Conservation (phyloP, 352 stramenopile genomes). For the Globisporangium splendens region DNA sequence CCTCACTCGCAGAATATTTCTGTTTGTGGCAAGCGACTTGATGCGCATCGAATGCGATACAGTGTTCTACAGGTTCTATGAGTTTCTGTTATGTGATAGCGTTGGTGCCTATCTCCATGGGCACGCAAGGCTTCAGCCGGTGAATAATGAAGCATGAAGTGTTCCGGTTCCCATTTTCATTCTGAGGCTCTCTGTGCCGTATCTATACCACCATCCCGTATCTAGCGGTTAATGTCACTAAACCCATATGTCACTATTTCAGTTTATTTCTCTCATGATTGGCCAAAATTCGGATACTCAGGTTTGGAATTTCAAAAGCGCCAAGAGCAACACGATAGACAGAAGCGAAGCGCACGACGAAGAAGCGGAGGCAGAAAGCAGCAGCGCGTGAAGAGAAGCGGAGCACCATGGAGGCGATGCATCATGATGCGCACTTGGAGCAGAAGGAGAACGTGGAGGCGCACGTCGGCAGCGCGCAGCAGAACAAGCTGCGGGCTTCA, state of each 20-base stretch:
- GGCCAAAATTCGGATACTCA: slow-evolving; percentile 15
- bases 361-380: not conserved
- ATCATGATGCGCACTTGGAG: slow-evolving; percentile 21
- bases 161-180: not conserved
- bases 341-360: slow-evolving; percentile 1
- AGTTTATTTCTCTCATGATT: slow-evolving; percentile 12
- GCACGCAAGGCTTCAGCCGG: too few species aligned
- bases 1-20: too few species aligned
- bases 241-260: not conserved
- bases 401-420: slow-evolving; percentile 47
- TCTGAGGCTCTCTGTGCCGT: not conserved
- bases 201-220: too few species aligned
- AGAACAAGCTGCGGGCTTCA: slow-evolving; percentile 24
- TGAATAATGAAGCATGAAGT: too few species aligned
- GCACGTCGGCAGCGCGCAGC: slow-evolving; percentile 9
- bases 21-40: too few species aligned
- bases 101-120: too few species aligned
- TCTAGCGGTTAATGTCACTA: not conserved
- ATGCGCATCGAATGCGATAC: too few species aligned
- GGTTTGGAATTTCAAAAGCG: slow-evolving; percentile 35
- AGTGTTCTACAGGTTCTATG: too few species aligned
- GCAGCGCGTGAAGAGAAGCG: slow-evolving; percentile 1
- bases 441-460: slow-evolving; percentile 77
- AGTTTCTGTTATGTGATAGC: too few species aligned
- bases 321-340: slow-evolving; percentile 3